Percentiles rank a stretch among this genome's conserved stretches.
Conservation (phyloP, 441 rosid species). For the Breynia disticha region DNA sequence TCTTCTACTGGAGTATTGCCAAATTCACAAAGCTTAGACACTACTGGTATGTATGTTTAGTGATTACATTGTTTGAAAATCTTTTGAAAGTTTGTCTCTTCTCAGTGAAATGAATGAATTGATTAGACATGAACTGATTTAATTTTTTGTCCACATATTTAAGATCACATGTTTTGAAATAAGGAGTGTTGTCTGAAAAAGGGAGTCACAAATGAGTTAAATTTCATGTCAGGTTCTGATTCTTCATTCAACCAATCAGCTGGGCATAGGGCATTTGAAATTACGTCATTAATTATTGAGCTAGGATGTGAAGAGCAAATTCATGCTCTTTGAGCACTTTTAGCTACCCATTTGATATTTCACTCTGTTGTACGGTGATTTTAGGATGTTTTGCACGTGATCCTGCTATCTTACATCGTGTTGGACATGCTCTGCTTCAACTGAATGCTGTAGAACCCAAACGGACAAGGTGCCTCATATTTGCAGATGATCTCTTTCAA, state of each 20-base stretch:
- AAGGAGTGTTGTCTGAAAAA: neutral
- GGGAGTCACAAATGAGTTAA: neutral
- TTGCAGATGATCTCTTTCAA: constrained; percentile 85
- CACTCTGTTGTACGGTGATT: neutral
- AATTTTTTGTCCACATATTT: neutral
- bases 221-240: neutral
- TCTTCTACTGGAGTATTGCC: constrained; percentile 69
- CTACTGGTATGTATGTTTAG: constrained; percentile 48
- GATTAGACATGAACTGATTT: neutral
- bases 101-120: neutral
- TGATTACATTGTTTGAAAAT: constrained; percentile 5
- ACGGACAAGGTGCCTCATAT: constrained; percentile 49
- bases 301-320: too few species aligned
- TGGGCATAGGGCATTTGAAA: too few species aligned
- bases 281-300: too few species aligned
- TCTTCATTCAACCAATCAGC: too few species aligned
- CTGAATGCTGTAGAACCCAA: constrained; percentile 51
- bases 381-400: constrained; percentile 88
- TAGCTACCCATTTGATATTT: constrained; percentile 2
- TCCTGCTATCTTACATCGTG: constrained; percentile 53
- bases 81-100: too few species aligned
- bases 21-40: constrained; percentile 78
- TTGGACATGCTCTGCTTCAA: constrained; percentile 62
- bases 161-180: neutral
- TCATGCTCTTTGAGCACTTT: constrained; percentile 1